These are phyloP conservation scores for Pseudogymnoascus sp. DNA, from an alignment of 2,329 filamentous ascomycete species.

Conservation along the genomic window DNA sequence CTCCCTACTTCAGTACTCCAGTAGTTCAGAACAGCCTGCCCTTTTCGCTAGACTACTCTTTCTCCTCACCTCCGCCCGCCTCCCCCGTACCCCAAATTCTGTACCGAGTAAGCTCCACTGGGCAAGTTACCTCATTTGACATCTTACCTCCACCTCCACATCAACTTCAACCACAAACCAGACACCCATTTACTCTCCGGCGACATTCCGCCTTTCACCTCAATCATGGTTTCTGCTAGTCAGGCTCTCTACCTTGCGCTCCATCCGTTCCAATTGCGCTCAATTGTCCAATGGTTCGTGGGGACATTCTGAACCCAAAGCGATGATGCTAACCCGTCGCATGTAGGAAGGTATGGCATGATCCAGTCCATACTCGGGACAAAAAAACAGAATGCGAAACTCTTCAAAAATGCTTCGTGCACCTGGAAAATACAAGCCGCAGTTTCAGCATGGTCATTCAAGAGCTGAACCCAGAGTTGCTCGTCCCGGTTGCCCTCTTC, in stretches of 20 bases:
- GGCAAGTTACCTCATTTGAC: not conserved
- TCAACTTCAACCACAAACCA: not conserved
- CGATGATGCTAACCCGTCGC: not conserved
- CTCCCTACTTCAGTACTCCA: too few relatives aligned
- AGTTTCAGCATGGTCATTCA: constrained; percentile 86
- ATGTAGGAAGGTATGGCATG: constrained; percentile 83
- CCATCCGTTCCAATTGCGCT: constrained; percentile 70
- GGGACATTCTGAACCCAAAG: not conserved
- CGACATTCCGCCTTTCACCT: not conserved
- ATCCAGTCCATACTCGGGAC: constrained; percentile 76
- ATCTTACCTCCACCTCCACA: not conserved
- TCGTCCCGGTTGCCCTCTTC: constrained; percentile 78
- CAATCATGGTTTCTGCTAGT: constrained; percentile 45
- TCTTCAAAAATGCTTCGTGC: constrained; percentile 74
- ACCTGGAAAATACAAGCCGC: constrained; percentile 75
- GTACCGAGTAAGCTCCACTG: not conserved
- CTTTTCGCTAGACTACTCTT: not conserved
- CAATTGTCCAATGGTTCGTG: constrained; percentile 77
- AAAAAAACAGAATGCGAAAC: constrained; percentile 61
- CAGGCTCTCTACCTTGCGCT: constrained; percentile 62
- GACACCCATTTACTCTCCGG: not conserved
- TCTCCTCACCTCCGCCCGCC: not conserved
- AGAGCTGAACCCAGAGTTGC: constrained; percentile 83
- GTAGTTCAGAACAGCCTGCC: too few relatives aligned
- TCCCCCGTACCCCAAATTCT: not conserved